A percentile compares a stretch with the other conserved stretches of the same genome.
phyloP scores from a whole-genome alignment of 2,329 filamentous ascomycete species.

The Claviceps digitariae region DNA sequence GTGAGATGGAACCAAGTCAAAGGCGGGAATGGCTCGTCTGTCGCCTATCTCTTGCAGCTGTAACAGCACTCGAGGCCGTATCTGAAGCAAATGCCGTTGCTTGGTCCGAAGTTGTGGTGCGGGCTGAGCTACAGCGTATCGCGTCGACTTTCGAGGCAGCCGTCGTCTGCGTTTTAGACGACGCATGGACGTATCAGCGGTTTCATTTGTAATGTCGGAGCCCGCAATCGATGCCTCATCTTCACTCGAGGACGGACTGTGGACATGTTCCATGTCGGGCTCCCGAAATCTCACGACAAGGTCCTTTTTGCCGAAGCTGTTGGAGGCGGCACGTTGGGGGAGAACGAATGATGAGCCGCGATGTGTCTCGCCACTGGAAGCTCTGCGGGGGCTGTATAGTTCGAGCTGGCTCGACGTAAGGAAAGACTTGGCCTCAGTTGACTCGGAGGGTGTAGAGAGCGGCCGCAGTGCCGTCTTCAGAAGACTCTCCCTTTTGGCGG shows the following conservation, averaged over 20 bases:
- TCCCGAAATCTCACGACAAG: conserved; percentile 34
- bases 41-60: conserved; percentile 57
- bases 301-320: conserved; percentile 25
- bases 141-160: conserved; percentile 41
- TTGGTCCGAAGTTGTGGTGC: conserved; percentile 43
- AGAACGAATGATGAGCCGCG: conserved; percentile 4
- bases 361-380: conserved; percentile 1
- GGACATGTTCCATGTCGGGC: conserved; percentile 17
- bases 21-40: conserved; percentile 49
- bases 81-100: conserved; percentile 52
- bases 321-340: conserved; percentile 22
- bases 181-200: conserved; percentile 25
- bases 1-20: conserved; percentile 62
- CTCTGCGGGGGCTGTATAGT: not conserved
- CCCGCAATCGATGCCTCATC: conserved; percentile 31
- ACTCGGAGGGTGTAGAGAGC: conserved; percentile 14
- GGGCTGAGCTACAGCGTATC: conserved; percentile 55
- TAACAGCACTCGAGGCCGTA: conserved; percentile 54
- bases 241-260: conserved; percentile 26
- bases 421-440: conserved; percentile 9
- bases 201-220: conserved; percentile 32
- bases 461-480: conserved; percentile 28
- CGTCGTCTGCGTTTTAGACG: conserved; percentile 31
- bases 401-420: not conserved
- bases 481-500: conserved; percentile 24